These are phyloP conservation scores for Leptomonas pyrrhocoris DNA, from an alignment of 208 protist species.

Conservation along the genomic window DNA sequence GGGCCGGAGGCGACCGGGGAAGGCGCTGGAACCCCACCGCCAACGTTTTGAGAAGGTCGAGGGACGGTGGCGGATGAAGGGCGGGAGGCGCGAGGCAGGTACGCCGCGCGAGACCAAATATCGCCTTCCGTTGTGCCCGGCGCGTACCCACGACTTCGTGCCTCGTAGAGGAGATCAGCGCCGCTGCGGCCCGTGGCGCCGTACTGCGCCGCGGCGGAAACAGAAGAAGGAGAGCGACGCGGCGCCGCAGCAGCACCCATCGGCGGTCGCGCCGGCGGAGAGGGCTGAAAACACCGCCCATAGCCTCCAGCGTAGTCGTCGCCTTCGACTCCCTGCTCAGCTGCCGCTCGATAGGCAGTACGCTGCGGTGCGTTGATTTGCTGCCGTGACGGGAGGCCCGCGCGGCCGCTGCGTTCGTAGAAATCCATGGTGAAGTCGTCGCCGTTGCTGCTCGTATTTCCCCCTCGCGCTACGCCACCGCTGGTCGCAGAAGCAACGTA, in stretches of 20 bases:
- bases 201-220: neutral
- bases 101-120: slow-evolving; percentile 22
- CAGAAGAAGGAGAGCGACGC: neutral
- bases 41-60: neutral
- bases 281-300: neutral
- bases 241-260: neutral
- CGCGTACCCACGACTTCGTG: neutral
- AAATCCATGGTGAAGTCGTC: neutral
- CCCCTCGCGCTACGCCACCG: neutral
- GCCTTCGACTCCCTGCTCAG: neutral
- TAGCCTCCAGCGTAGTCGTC: neutral
- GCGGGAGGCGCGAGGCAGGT: slow-evolving; percentile 22
- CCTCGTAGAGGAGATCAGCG: slow-evolving; percentile 10
- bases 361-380: neutral
- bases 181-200: slow-evolving; percentile 4
- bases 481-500: neutral
- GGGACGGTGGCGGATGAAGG: slow-evolving; percentile 1
- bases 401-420: neutral
- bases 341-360: neutral
- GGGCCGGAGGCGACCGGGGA: neutral
- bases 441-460: neutral
- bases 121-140: neutral
- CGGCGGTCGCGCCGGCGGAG: neutral
- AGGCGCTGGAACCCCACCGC: neutral
- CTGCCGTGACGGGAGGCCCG: no score